Conservation (phyloP, 352 stramenopile species). For the Blastocystis sp. region DNA sequence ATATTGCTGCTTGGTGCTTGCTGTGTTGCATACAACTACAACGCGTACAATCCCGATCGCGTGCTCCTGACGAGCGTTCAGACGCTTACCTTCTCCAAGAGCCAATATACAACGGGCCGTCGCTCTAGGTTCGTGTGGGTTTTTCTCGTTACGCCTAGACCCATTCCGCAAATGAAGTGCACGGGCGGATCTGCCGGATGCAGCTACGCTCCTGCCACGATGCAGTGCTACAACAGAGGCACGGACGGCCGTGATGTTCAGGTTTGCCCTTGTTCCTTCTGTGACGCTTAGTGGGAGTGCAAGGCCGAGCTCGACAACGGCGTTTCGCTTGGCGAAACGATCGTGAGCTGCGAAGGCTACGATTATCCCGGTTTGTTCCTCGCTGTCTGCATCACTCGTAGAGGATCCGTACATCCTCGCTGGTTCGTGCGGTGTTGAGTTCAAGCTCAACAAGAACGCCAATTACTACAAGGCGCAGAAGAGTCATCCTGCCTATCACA, state of each 20-base stretch:
- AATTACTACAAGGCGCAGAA: background rate
- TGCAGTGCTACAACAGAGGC: constrained; percentile 64
- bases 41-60: background rate
- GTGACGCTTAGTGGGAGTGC: constrained; percentile 54
- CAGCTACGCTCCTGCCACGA: constrained; percentile 40
- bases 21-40: constrained; percentile 17
- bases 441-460: constrained; percentile 16
- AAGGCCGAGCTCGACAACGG: constrained; percentile 60
- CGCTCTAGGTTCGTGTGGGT: constrained; percentile 21
- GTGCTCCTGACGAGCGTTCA: constrained; percentile 13
- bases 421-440: constrained; percentile 42
- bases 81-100: constrained; percentile 54
- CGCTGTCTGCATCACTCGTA: background rate
- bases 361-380: constrained; percentile 36
- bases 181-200: constrained; percentile 33
- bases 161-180: constrained; percentile 67
- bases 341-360: constrained; percentile 60
- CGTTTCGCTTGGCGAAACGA: constrained; percentile 45
- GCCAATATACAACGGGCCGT: constrained; percentile 50
- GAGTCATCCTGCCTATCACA: background rate
- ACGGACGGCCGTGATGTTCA: constrained; percentile 56
- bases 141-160: constrained; percentile 13
- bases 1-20: background rate
- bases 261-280: background rate
- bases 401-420: constrained; percentile 62